Conservation (phyloP, 2,329 filamentous ascomycete genomes). For the Drechslerella stenobrocha region DNA sequence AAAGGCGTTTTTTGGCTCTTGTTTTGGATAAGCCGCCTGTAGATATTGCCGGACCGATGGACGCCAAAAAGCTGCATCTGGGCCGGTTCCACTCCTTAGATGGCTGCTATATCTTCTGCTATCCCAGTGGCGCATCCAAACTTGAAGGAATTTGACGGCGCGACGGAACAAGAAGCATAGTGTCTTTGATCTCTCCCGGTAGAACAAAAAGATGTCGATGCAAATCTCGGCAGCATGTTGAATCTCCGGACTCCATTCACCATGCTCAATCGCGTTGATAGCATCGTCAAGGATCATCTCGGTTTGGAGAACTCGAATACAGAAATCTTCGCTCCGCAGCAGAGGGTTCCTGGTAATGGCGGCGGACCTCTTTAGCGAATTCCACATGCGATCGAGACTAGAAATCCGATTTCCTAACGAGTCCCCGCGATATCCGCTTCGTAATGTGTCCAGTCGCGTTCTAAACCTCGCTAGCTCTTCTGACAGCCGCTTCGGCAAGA, state of each 20-base stretch:
- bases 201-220: constrained; percentile 25
- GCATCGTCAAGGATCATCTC: constrained; percentile 21
- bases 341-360: neutral
- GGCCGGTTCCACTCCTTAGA: too few relatives aligned
- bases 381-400: neutral
- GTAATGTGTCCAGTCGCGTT: too few relatives aligned
- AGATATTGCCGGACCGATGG: neutral
- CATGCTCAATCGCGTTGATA: constrained; percentile 2
- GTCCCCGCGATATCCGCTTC: neutral
- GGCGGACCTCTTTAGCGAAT: neutral
- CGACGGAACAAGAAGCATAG: constrained; percentile 15
- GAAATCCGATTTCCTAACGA: neutral
- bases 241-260: constrained; percentile 9
- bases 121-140: constrained; percentile 29
- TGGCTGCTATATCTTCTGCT: constrained; percentile 5
- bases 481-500: too few relatives aligned
- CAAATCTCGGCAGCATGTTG: neutral
- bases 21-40: neutral
- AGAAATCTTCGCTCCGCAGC: neutral
- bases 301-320: neutral
- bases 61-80: too few relatives aligned
- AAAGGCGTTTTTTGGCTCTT: neutral
- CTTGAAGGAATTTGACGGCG: constrained; percentile 11
- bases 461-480: too few relatives aligned
- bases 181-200: neutral